These are phyloP conservation scores for Pisolithus orientalis DNA, from an alignment of 768 basidiomycete species.

Conservation along the genomic window DNA sequence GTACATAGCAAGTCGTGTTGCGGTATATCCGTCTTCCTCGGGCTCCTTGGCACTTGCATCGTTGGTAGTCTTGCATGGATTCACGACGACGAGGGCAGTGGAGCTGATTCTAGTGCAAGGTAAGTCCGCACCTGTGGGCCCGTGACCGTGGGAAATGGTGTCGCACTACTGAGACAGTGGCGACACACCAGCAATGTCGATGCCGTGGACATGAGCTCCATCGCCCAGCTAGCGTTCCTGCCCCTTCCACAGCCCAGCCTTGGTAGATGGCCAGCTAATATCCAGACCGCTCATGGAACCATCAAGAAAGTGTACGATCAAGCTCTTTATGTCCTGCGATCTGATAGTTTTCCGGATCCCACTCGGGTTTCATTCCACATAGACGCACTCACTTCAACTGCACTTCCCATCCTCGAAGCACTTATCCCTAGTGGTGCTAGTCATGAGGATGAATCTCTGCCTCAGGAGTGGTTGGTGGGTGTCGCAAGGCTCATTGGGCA, in stretches of 20 bases:
- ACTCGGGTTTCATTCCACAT: slow-evolving; percentile 4
- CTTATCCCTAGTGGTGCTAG: not conserved
- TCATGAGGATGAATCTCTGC: not conserved
- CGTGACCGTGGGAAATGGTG: too few relatives aligned
- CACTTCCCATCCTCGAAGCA: slow-evolving; percentile 6
- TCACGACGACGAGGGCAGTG: too few relatives aligned
- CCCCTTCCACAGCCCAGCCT: slow-evolving; percentile 8
- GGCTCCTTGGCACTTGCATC: too few relatives aligned
- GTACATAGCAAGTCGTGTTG: too few relatives aligned
- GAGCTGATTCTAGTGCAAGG: too few relatives aligned
- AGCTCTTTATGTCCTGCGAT: slow-evolving; percentile 1
- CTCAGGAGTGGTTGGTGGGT: slow-evolving; percentile 4
- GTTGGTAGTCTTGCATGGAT: too few relatives aligned
- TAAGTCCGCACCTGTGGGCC: too few relatives aligned
- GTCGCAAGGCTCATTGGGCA: slow-evolving; percentile 5
- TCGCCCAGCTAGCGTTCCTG: too few relatives aligned
- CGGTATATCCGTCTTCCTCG: too few relatives aligned
- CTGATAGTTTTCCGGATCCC: slow-evolving; percentile 6
- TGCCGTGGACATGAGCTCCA: too few relatives aligned
- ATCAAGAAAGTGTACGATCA: slow-evolving; percentile 6
- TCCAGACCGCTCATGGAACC: slow-evolving; percentile 6
- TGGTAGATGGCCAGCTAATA: slow-evolving; percentile 7
- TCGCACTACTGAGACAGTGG: too few relatives aligned
- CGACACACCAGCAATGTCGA: too few relatives aligned
- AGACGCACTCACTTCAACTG: slow-evolving; percentile 7